Evolutionary conservation across 2,329 filamentous ascomycete species (phyloP), one percentile per base, ranked within the genome.

Genomic region (Verticillium dahliae): DNA sequence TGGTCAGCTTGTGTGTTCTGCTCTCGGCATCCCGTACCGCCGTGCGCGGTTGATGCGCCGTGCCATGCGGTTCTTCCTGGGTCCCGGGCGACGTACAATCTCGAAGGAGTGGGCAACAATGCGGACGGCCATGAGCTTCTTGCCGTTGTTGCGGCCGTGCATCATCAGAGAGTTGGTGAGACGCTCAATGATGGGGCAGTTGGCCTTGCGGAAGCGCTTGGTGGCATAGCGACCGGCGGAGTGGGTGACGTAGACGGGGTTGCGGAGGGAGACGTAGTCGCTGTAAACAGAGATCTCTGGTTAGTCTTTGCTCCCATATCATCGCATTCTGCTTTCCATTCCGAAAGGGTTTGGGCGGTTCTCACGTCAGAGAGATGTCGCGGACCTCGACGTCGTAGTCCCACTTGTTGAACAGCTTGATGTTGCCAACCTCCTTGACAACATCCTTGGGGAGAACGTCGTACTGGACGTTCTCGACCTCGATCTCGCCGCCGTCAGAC

Each of bases 121-220:
- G 83, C 95, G 92, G 81, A 98, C 94, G 78, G 95, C 96, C 93
- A 96, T 97, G 78, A 98, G 89, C 92, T 99, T 99, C 91, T 99
- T 99, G 83, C 95, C 95, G 91, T 97, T 99, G 91, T 99, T 99
- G 84, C 95, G 95, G 83, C 95, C 95, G 90, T 99, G 97, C 94
- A 98, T 98, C 96, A 99, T 99, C 80, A 99, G 90, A 65, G 95
- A 98, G 91, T 99, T 99, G 87, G 95, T 99, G 74, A 99, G 90
- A 80, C 95, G 94, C 91, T 99, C 95, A 79, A 99, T 97, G 89
- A 99, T 98, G 76, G 95, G 95, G 91, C 95, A 99, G 88, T 98
- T 96, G 80, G 96, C 95, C 90, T 99, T 99, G 86, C 95, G 91
- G 92, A 99, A 99, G 78, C 96, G 90, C 92, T 99, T 99, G 84